These are phyloP conservation scores for Lipomyces yamanashiensis DNA, from an alignment of 805 yeast species.

Conservation along the genomic window DNA sequence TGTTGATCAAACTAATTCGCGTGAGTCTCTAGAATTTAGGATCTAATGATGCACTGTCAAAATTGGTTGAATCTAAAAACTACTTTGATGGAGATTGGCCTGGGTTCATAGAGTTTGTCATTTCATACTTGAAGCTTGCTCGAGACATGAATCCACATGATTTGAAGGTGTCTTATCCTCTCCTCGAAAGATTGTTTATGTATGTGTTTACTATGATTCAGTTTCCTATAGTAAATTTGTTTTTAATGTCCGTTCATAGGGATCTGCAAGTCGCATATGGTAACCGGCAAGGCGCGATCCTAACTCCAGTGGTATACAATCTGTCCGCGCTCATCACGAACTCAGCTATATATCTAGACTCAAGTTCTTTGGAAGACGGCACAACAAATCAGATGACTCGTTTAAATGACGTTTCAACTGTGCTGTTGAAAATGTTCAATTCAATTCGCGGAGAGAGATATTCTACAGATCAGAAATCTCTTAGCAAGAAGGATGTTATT, in stretches of 20 bases:
- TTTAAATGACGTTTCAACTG: conserved; percentile 55
- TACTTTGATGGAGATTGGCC: conserved; percentile 48
- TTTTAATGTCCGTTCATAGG: conserved; percentile 26
- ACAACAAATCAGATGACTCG: conserved; percentile 36
- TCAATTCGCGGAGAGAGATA: conserved; percentile 57
- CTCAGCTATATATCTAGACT: conserved; percentile 24
- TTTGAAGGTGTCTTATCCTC: conserved; percentile 54
- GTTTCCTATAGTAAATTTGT: conserved; percentile 22
- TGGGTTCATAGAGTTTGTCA: conserved; percentile 54
- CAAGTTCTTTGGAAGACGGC: conserved; percentile 16
- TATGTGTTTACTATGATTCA: not conserved
- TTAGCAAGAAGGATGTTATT: conserved; percentile 54
- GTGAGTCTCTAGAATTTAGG: conserved; percentile 17
- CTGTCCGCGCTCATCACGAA: conserved; percentile 16
- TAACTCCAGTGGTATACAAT: conserved; percentile 15
- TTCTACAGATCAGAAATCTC: conserved; percentile 32
- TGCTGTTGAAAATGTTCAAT: conserved; percentile 63
- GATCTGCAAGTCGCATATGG: conserved; percentile 49
- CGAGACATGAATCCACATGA: conserved; percentile 61
- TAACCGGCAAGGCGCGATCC: conserved; percentile 42
- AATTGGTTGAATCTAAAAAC: conserved; percentile 41
- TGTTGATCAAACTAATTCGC: not conserved
- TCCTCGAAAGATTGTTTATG: conserved; percentile 54
- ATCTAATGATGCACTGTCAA: conserved; percentile 32
- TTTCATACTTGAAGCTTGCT: conserved; percentile 54